These are phyloP conservation scores for Albophoma yamanashiensis DNA, from an alignment of 2,329 filamentous ascomycete genomes.

Conservation along the genomic window DNA sequence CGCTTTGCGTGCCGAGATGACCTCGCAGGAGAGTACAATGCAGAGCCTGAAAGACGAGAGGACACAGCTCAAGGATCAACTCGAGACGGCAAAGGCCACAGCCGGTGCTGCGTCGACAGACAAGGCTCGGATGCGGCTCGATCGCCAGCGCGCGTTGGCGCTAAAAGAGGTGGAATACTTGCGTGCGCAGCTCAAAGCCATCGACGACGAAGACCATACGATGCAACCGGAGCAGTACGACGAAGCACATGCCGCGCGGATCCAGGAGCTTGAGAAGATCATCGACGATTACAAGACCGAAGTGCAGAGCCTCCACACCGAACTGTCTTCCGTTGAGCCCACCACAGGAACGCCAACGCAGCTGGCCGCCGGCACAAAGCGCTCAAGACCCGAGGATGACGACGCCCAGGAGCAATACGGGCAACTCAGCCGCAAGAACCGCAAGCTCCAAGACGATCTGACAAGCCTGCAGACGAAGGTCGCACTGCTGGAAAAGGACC, in stretches of 20 bases:
- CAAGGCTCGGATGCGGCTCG: constrained; percentile 63
- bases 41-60: constrained; percentile 62
- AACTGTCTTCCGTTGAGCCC: constrained; percentile 57
- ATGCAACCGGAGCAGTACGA: constrained; percentile 75
- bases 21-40: constrained; percentile 67
- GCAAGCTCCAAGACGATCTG: constrained; percentile 72
- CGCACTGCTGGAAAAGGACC: constrained; percentile 63
- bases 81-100: constrained; percentile 56
- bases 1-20: constrained; percentile 64
- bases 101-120: constrained; percentile 41
- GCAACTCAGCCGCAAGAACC: constrained; percentile 77
- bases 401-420: constrained; percentile 64
- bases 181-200: constrained; percentile 79
- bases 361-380: constrained; percentile 46
- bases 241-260: constrained; percentile 59
- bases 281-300: constrained; percentile 81
- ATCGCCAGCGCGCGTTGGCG: constrained; percentile 75
- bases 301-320: constrained; percentile 60
- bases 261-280: constrained; percentile 74
- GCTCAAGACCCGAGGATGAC: constrained; percentile 49
- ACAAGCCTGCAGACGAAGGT: constrained; percentile 58
- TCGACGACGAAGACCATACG: constrained; percentile 79
- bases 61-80: constrained; percentile 49
- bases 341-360: constrained; percentile 23
- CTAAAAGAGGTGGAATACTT: constrained; percentile 92